Evolutionary conservation across 2,329 filamentous ascomycete genomes (phyloP), one percentile per base, ranked within the genome.

Genomic region (Fusarium sp.): DNA sequence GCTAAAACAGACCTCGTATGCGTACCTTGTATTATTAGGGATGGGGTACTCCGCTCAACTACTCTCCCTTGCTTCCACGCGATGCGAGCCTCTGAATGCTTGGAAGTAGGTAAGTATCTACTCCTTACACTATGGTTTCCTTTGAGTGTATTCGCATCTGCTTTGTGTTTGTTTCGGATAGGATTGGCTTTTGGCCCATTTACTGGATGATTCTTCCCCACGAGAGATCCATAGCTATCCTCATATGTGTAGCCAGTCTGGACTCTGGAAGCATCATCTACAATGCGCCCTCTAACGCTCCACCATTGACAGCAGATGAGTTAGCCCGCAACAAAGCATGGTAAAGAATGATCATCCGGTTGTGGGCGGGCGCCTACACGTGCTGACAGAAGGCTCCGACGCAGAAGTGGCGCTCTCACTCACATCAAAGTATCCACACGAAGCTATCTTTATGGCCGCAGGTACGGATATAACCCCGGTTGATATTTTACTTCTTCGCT

Each of bases 391-490:
- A 39, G 30, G 47, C 41, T 47, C 57, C 39, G 56, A 48, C 35
- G 60, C 48, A 71, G 54, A 47, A 54, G 37, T 39, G 28, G 44
- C 51, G 49, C 33, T 44, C 46, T 45, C 50, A 55, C 51, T 49
- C 47, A 30, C 47, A 63, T 41, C 39, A 35, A 56, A 43, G 43
- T 40, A 62, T 24, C 43, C 47, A 39, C 62, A 50, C 40, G 46
- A 60, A 67, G 48, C 62, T 70, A 69, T 73, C 67, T 19, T 40
- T 67, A 62, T 45, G 63, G 57, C 71, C 74, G 70, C 68, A 75
- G 76, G 75, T 60, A 67, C 49, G 55, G 52, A 75, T 75, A 74
- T 71, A 66, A 61, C 64, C 71, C 68, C 62, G 73, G 71, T 69
- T 74, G 68, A 77, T 73, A 65, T 67, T 70, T 70, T 75, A 72